Conservation (phyloP, 1,284 basidiomycete genomes). For the Exobasidium rhododendri region DNA sequence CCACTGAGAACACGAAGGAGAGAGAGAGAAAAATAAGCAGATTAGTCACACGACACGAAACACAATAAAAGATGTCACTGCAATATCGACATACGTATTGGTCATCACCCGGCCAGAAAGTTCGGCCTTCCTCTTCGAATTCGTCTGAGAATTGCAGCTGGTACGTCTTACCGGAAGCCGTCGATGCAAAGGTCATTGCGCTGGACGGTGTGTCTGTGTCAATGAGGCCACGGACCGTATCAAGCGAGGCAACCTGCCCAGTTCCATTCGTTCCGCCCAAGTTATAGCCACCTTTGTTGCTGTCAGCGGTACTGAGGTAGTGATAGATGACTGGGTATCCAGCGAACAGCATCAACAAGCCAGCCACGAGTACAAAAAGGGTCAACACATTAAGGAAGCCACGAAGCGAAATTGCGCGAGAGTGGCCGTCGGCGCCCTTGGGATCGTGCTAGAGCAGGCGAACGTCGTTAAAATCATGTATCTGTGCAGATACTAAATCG, state of each 20-base stretch:
- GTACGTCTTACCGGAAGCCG: constrained; percentile 24
- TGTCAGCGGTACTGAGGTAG: constrained; percentile 9
- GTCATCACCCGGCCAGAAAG: constrained; percentile 57
- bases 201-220: constrained; percentile 38
- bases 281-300: constrained; percentile 57
- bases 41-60: too few species aligned
- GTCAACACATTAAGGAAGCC: constrained; percentile 45
- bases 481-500: background rate
- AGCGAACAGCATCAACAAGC: constrained; percentile 46
- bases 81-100: constrained; percentile 32
- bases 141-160: constrained; percentile 74
- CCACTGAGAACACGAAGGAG: too few species aligned
- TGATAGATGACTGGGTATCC: constrained; percentile 41
- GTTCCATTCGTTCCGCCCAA: constrained; percentile 64
- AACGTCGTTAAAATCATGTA: background rate
- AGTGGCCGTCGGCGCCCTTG: constrained; percentile 9
- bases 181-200: constrained; percentile 24
- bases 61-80: too few species aligned
- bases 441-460: constrained; percentile 10
- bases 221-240: constrained; percentile 26
- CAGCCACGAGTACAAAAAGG: constrained; percentile 33
- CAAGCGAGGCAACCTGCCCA: constrained; percentile 40
- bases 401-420: constrained; percentile 17
- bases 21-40: too few species aligned
- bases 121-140: constrained; percentile 66